phyloP scores from a whole-genome alignment of 805 yeast species.

The Candida railenensis region DNA sequence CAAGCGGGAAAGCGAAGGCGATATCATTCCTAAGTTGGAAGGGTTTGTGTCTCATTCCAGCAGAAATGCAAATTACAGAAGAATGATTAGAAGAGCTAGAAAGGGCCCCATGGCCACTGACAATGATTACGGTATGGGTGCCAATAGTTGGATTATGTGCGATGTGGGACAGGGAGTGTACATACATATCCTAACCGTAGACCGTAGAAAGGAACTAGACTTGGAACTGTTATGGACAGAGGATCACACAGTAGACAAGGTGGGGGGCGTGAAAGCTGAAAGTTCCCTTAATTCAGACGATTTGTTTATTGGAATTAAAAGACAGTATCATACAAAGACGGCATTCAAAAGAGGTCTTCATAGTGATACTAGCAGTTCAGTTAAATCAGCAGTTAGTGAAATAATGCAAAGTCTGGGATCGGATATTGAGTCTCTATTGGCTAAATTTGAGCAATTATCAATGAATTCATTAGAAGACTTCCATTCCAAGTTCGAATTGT shows the following conservation, averaged over 20 bases:
- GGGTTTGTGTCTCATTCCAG: conserved; percentile 67
- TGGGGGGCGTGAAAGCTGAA: too few relatives aligned
- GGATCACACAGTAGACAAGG: conserved; percentile 27
- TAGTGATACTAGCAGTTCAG: conserved; percentile 1
- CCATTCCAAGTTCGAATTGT: conserved; percentile 20
- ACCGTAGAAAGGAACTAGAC: conserved; percentile 65
- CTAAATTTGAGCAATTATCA: neutral
- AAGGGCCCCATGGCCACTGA: conserved; percentile 52
- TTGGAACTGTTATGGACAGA: conserved; percentile 66
- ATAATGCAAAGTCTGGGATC: neutral
- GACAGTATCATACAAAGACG: conserved; percentile 39
- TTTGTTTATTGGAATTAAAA: conserved; percentile 45
- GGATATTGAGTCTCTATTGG: neutral
- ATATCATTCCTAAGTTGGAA: conserved; percentile 53
- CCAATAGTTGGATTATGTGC: conserved; percentile 82
- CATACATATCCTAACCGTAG: conserved; percentile 71
- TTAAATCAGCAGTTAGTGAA: neutral
- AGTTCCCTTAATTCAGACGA: conserved; percentile 20
- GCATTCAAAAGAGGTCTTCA: neutral
- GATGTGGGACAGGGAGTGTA: conserved; percentile 66
- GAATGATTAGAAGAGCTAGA: conserved; percentile 51
- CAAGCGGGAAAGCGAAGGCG: conserved; percentile 40
- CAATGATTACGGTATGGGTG: conserved; percentile 53
- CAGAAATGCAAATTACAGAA: conserved; percentile 34
- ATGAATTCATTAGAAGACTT: conserved; percentile 14